phyloP scores from a whole-genome alignment of 305 asterid genomes.

The Euphrasia arctica region DNA sequence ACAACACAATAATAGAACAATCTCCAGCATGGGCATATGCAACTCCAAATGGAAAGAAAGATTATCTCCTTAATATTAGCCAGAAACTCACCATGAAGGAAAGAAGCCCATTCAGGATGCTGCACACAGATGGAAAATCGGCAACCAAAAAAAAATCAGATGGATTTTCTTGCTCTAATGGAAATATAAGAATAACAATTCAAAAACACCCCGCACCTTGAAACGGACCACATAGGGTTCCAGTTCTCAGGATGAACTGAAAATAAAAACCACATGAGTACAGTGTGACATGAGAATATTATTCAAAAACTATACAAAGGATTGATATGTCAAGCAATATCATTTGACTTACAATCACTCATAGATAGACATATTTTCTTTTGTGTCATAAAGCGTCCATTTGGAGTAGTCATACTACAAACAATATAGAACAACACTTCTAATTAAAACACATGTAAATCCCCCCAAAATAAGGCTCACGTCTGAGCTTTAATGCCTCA shows the following conservation, averaged over 20 bases:
- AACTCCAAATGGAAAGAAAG: slow-evolving; percentile 7
- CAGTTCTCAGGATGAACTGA: slow-evolving; percentile 68
- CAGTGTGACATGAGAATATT: slow-evolving; percentile 15
- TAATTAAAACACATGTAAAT: slow-evolving; percentile 1
- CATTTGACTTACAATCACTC: slow-evolving; percentile 65
- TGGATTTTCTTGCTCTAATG: neutral
- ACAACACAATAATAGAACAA: slow-evolving; percentile 7
- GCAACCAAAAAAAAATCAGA: slow-evolving; percentile 13
- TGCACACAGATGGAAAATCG: slow-evolving; percentile 45
- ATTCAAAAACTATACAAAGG: slow-evolving; percentile 19
- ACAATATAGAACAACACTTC: slow-evolving; percentile 26
- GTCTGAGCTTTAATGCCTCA: slow-evolving; percentile 13
- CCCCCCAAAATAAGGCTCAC: slow-evolving; percentile 4
- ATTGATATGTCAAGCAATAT: slow-evolving; percentile 10
- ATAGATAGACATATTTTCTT: slow-evolving; percentile 91
- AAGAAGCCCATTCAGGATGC: slow-evolving; percentile 94
- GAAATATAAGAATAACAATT: neutral
- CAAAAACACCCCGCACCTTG: slow-evolving; percentile 42
- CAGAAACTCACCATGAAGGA: slow-evolving; percentile 88
- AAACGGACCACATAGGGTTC: slow-evolving; percentile 72
- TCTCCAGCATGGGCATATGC: slow-evolving; percentile 2
- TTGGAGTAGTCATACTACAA: slow-evolving; percentile 77
- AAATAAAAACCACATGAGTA: slow-evolving; percentile 29
- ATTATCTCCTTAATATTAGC: slow-evolving; percentile 6
- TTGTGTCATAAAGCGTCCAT: slow-evolving; percentile 93